phyloP scores from a whole-genome alignment of 1,284 basidiomycete genomes.

The Tausonia pullulans region DNA sequence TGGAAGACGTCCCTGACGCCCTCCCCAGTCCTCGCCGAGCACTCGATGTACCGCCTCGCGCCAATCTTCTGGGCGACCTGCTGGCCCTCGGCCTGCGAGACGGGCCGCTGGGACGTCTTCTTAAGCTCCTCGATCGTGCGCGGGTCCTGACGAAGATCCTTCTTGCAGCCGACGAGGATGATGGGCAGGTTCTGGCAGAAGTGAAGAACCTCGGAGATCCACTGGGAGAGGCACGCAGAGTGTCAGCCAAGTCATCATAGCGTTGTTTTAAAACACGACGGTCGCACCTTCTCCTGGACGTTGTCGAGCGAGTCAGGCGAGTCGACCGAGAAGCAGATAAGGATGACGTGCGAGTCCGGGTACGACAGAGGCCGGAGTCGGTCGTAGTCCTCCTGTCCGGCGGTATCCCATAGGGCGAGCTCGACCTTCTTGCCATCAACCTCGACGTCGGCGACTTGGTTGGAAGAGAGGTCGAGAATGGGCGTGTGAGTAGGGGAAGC shows the following conservation, averaged over 20 bases:
- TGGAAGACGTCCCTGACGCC: slow-evolving; percentile 90
- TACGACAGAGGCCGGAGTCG: slow-evolving; percentile 75
- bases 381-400: slow-evolving; percentile 68
- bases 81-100: slow-evolving; percentile 67
- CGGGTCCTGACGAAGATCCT: slow-evolving; percentile 67
- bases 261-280: not conserved
- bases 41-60: slow-evolving; percentile 79
- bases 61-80: slow-evolving; percentile 80
- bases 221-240: slow-evolving; percentile 41
- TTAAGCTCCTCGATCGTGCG: slow-evolving; percentile 68
- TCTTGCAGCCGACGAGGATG: slow-evolving; percentile 88
- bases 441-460: slow-evolving; percentile 79
- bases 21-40: slow-evolving; percentile 76
- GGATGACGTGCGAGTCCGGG: slow-evolving; percentile 84
- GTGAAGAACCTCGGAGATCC: slow-evolving; percentile 89
- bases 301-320: slow-evolving; percentile 87
- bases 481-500: not conserved
- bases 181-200: slow-evolving; percentile 79
- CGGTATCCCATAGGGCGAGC: slow-evolving; percentile 89
- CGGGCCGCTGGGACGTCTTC: slow-evolving; percentile 69
- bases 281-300: slow-evolving; percentile 81
- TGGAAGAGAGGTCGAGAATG: slow-evolving; percentile 22
- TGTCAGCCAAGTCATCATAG: slow-evolving; percentile 4
- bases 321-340: slow-evolving; percentile 89
- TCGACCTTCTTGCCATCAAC: slow-evolving; percentile 87